Percentiles rank a stretch among this genome's conserved stretches.
Conservation (phyloP, 2,329 filamentous ascomycete species). For the Exophiala sideris region DNA sequence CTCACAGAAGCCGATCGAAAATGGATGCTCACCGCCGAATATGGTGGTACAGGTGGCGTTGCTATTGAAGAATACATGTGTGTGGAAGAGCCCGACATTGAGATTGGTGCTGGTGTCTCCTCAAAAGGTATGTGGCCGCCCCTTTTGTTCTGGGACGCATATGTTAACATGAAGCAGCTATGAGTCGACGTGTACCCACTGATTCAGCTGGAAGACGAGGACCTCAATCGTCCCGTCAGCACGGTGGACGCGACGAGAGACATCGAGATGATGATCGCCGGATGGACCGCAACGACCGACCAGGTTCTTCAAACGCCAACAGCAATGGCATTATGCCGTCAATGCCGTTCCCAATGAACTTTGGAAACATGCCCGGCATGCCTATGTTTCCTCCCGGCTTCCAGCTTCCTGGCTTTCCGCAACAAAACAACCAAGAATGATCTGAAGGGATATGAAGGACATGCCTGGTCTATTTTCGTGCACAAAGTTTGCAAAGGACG, state of each 20-base stretch:
- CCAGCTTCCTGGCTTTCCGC: slow-evolving; percentile 32
- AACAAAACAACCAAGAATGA: slow-evolving; percentile 23
- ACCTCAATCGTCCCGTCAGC: slow-evolving; percentile 43
- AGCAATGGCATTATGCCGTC: slow-evolving; percentile 31
- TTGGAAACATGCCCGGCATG: slow-evolving; percentile 43
- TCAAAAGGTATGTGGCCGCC: slow-evolving; percentile 66
- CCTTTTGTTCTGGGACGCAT: neutral
- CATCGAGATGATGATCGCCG: slow-evolving; percentile 36
- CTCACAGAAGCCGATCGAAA: slow-evolving; percentile 95
- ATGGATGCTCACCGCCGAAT: slow-evolving; percentile 93
- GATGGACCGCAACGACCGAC: slow-evolving; percentile 23
- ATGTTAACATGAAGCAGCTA: slow-evolving; percentile 37
- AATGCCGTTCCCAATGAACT: slow-evolving; percentile 25
- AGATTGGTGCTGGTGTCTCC: slow-evolving; percentile 94
- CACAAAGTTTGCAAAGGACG: neutral
- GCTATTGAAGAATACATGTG: slow-evolving; percentile 78
- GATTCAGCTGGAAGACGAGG: slow-evolving; percentile 50
- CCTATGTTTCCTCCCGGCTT: slow-evolving; percentile 49
- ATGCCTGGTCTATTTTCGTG: neutral
- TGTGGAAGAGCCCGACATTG: slow-evolving; percentile 96
- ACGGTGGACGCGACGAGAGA: slow-evolving; percentile 33
- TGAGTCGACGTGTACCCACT: slow-evolving; percentile 51
- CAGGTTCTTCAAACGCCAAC: slow-evolving; percentile 17
- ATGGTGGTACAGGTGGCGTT: slow-evolving; percentile 83
- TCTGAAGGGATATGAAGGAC: neutral